Conservation (phyloP, 1,284 basidiomycete genomes). For the Microbotryum saponariae region DNA sequence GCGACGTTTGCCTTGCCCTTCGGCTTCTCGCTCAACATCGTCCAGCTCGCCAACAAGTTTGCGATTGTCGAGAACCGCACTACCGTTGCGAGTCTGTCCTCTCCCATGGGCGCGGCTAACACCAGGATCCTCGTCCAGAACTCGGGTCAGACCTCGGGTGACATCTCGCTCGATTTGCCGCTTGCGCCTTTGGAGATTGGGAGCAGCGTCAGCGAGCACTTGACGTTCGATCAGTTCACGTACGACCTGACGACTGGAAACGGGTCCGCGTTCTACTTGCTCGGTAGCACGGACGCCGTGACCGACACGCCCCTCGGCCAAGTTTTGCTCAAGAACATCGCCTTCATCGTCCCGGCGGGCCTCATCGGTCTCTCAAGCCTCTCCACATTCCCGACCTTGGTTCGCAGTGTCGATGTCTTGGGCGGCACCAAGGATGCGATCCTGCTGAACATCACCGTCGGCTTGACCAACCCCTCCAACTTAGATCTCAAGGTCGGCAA, state of each 20-base stretch:
- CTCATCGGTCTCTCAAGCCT: slow-evolving; percentile 59
- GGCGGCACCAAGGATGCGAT: slow-evolving; percentile 61
- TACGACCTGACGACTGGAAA: slow-evolving; percentile 44
- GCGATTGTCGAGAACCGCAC: slow-evolving; percentile 52
- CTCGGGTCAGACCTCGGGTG: slow-evolving; percentile 55
- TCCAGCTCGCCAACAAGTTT: slow-evolving; percentile 59
- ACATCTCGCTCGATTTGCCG: slow-evolving; percentile 58
- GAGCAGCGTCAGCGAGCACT: slow-evolving; percentile 49
- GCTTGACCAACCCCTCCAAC: slow-evolving; percentile 65
- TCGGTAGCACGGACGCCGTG: slow-evolving; percentile 58
- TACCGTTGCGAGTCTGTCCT: slow-evolving; percentile 52
- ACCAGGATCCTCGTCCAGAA: slow-evolving; percentile 21
- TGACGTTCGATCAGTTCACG: slow-evolving; percentile 40
- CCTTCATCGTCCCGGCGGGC: slow-evolving; percentile 62
- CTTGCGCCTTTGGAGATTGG: slow-evolving; percentile 50
- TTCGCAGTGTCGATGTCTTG: slow-evolving; percentile 59
- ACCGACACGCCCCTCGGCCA: slow-evolving; percentile 57
- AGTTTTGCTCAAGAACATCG: slow-evolving; percentile 63
- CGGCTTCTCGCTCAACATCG: slow-evolving; percentile 62
- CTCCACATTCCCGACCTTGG: slow-evolving; percentile 51
- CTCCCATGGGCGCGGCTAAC: slow-evolving; percentile 32
- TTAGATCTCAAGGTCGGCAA: slow-evolving; percentile 49
- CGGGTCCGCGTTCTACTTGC: slow-evolving; percentile 53
- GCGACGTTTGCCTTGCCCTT: slow-evolving; percentile 64
- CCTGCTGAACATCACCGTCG: slow-evolving; percentile 53